Percentiles rank a stretch among this genome's conserved stretches.
phyloP scores from a whole-genome alignment of 2,329 filamentous ascomycete species.

The Rhinocladiella mackenziei region DNA sequence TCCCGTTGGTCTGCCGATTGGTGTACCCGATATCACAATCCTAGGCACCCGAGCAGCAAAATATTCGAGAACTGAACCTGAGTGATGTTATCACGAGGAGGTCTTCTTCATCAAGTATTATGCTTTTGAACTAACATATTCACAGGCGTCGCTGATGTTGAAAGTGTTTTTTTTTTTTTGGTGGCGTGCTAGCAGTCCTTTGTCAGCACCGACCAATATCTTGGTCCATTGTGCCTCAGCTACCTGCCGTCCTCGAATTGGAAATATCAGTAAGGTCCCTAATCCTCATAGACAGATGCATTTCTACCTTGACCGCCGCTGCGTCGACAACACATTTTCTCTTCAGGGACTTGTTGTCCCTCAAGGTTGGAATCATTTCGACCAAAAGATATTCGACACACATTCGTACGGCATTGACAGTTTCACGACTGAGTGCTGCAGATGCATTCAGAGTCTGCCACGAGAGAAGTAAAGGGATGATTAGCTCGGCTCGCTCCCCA shows the following conservation, averaged over 20 bases:
- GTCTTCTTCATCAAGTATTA: neutral
- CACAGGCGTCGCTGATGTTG: conserved; percentile 5
- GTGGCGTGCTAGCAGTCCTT: conserved; percentile 4
- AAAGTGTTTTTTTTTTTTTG: conserved; percentile 8
- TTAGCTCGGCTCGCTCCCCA: too few species aligned
- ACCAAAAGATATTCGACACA: conserved; percentile 4
- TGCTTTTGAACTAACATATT: conserved; percentile 7
- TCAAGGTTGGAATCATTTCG: conserved; percentile 3
- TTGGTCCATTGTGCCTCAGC: neutral
- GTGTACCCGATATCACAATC: conserved; percentile 6
- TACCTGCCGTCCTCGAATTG: conserved; percentile 8
- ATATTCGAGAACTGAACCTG: conserved; percentile 11
- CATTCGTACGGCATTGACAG: conserved; percentile 5
- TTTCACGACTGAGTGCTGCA: conserved; percentile 4
- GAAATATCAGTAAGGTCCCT: conserved; percentile 10
- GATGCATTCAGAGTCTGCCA: conserved; percentile 3
- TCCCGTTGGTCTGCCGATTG: conserved; percentile 8
- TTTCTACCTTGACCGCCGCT: conserved; percentile 1
- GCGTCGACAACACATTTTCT: conserved; percentile 5
- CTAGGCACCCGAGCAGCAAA: conserved; percentile 8
- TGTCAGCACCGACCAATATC: neutral
- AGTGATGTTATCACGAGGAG: neutral
- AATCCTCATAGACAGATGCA: conserved; percentile 13
- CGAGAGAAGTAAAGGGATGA: too few species aligned
- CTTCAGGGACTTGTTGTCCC: conserved; percentile 3